Evolutionary conservation across 306 rosid genomes (phyloP).

Genomic region (Argentina anserina): DNA sequence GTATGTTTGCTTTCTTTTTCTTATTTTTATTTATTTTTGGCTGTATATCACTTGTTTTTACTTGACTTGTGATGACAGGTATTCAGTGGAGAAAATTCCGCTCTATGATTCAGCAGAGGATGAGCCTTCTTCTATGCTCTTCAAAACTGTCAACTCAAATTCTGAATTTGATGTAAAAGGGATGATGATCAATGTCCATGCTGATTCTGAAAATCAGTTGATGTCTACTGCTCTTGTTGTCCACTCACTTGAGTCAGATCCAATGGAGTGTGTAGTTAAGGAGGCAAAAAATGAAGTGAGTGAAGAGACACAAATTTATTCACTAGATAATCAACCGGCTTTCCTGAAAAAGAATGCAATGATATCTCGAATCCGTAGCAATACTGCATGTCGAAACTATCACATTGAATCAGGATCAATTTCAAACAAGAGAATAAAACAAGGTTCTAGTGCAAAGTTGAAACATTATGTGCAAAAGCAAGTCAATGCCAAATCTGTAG

Average conservation of each 20-base stretch:
- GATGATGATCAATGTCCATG: conserved; percentile 32
- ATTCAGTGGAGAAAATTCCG: conserved; percentile 92
- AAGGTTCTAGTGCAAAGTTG: conserved; percentile 48
- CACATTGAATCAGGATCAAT: conserved; percentile 54
- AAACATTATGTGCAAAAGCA: conserved; percentile 53
- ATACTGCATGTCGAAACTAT: conserved; percentile 61
- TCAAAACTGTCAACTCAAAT: conserved; percentile 25
- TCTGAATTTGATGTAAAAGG: conserved; percentile 37
- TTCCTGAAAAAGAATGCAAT: conserved; percentile 62
- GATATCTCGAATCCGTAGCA: conserved; percentile 67
- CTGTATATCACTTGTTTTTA: not conserved
- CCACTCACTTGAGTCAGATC: conserved; percentile 47
- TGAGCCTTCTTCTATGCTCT: conserved; percentile 50
- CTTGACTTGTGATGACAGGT: conserved; percentile 46
- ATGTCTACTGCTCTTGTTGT: conserved; percentile 43
- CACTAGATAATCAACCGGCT: conserved; percentile 44
- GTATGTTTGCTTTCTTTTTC: not conserved
- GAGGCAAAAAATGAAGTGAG: conserved; percentile 46
- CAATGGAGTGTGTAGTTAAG: conserved; percentile 38
- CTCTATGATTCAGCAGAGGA: conserved; percentile 94
- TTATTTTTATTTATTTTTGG: not conserved
- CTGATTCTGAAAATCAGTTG: conserved; percentile 43
- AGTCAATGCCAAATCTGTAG: conserved; percentile 64
- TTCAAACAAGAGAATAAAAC: conserved; percentile 58
- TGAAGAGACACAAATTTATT: conserved; percentile 43